A percentile compares a stretch with the other conserved stretches of the same genome.
Evolutionary conservation across 192 early-diverging fungal species (phyloP).

Genomic region (Mortierella hygrophila): DNA sequence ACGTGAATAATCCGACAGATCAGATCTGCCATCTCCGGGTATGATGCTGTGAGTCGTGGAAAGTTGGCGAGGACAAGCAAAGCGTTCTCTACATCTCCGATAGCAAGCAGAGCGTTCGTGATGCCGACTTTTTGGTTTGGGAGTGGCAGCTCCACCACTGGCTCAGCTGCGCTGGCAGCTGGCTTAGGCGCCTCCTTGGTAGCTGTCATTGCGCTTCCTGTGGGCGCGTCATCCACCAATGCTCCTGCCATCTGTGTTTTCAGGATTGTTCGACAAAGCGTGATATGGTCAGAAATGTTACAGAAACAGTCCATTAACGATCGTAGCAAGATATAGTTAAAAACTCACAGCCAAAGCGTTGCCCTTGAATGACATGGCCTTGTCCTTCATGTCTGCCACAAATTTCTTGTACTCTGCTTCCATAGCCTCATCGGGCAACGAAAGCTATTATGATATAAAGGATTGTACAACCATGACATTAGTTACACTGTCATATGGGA

Average conservation of each 20-base stretch:
- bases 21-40: slow-evolving; percentile 72
- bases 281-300: not conserved
- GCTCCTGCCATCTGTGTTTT: slow-evolving; percentile 46
- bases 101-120: slow-evolving; percentile 67
- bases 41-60: slow-evolving; percentile 62
- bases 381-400: slow-evolving; percentile 55
- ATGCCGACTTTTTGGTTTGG: slow-evolving; percentile 78
- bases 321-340: no score
- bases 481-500: not conserved
- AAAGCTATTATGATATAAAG: slow-evolving; percentile 45
- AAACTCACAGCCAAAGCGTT: slow-evolving; percentile 57
- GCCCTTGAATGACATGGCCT: slow-evolving; percentile 57
- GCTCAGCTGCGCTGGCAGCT: not conserved
- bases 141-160: slow-evolving; percentile 19
- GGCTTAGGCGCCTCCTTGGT: slow-evolving; percentile 12
- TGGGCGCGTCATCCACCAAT: slow-evolving; percentile 22
- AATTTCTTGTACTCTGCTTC: slow-evolving; percentile 60
- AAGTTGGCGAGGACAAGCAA: slow-evolving; percentile 64
- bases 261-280: not conserved
- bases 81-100: slow-evolving; percentile 72
- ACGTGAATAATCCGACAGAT: slow-evolving; percentile 72
- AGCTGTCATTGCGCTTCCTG: not conserved
- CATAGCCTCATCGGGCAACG: slow-evolving; percentile 66
- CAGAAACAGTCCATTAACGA: not conserved
- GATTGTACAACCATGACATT: not conserved